A percentile compares a stretch with the other conserved stretches of the same genome.
These are phyloP conservation scores for Soucietia sequanensis DNA, from an alignment of 805 yeast species.

Conservation along the genomic window DNA sequence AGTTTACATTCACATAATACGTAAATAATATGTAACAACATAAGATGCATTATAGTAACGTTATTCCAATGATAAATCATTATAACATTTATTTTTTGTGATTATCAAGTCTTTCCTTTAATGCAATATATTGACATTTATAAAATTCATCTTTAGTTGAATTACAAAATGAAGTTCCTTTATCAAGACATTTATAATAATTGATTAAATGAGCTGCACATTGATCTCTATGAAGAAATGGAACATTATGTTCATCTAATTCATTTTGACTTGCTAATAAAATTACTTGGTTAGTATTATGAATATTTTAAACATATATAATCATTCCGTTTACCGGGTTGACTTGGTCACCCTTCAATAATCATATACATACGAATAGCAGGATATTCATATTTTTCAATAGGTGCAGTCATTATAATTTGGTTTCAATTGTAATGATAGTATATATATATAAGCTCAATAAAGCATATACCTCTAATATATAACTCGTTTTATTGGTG, in stretches of 20 bases:
- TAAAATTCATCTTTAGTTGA: conserved; percentile 42
- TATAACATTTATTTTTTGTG: conserved; percentile 9
- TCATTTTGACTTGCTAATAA: conserved; percentile 26
- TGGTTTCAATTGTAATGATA: no score
- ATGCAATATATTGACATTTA: conserved; percentile 43
- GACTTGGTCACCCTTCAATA: no score
- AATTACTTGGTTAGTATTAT: conserved; percentile 2
- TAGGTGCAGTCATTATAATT: conserved; percentile 4
- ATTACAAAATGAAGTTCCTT: conserved; percentile 41
- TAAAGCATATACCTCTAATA: no score
- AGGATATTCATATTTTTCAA: conserved; percentile 17
- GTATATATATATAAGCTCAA: no score
- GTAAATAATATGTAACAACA: background rate
- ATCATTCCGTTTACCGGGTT: no score
- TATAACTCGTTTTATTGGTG: no score
- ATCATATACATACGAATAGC: conserved; percentile 16
- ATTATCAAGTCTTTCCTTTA: conserved; percentile 40
- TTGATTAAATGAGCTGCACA: conserved; percentile 44
- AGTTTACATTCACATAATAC: conserved; percentile 1
- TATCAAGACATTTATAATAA: conserved; percentile 43
- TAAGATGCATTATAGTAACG: background rate
- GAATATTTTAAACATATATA: background rate
- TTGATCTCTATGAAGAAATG: conserved; percentile 43
- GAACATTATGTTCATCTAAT: conserved; percentile 40
- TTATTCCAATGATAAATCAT: background rate